A percentile compares a stretch with the other conserved stretches of the same genome.
These are phyloP conservation scores for Cinnamomum chago DNA, from an alignment of 164 flowering plant species.

Conservation along the genomic window DNA sequence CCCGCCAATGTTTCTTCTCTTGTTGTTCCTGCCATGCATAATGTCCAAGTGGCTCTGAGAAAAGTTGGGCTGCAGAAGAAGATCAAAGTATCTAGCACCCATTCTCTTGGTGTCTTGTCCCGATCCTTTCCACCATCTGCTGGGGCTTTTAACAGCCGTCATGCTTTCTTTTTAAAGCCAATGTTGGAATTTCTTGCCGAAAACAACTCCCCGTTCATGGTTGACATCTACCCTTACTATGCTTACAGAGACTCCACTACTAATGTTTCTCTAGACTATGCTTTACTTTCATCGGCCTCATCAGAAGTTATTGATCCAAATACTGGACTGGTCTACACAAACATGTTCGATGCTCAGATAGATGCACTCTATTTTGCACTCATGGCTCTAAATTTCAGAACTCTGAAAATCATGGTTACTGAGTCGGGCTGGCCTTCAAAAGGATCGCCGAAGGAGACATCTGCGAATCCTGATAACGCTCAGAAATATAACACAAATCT, in stretches of 20 bases:
- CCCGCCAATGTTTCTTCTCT: constrained; percentile 48
- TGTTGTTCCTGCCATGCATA: constrained; percentile 89
- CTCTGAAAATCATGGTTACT: constrained; percentile 74
- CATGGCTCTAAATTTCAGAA: constrained; percentile 60
- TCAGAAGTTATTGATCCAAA: constrained; percentile 86
- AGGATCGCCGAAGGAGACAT: constrained; percentile 82
- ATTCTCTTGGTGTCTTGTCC: constrained; percentile 80
- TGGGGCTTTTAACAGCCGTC: constrained; percentile 72
- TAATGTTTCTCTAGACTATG: constrained; percentile 80
- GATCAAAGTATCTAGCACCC: constrained; percentile 81
- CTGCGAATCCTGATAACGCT: constrained; percentile 89
- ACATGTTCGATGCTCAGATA: constrained; percentile 93
- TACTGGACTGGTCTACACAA: constrained; percentile 80
- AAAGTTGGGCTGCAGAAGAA: constrained; percentile 64
- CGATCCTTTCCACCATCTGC: constrained; percentile 96
- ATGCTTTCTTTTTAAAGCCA: constrained; percentile 64
- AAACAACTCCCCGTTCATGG: constrained; percentile 85
- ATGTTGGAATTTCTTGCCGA: constrained; percentile 83
- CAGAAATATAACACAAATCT: constrained; percentile 79
- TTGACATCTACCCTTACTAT: constrained; percentile 86
- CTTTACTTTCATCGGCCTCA: constrained; percentile 46
- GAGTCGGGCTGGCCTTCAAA: constrained; percentile 99
- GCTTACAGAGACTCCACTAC: constrained; percentile 64
- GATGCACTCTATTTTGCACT: constrained; percentile 88
- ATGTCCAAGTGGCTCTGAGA: constrained; percentile 56